Conservation (phyloP, 2,329 filamentous ascomycete species). For the Mycogone perniciosa region DNA sequence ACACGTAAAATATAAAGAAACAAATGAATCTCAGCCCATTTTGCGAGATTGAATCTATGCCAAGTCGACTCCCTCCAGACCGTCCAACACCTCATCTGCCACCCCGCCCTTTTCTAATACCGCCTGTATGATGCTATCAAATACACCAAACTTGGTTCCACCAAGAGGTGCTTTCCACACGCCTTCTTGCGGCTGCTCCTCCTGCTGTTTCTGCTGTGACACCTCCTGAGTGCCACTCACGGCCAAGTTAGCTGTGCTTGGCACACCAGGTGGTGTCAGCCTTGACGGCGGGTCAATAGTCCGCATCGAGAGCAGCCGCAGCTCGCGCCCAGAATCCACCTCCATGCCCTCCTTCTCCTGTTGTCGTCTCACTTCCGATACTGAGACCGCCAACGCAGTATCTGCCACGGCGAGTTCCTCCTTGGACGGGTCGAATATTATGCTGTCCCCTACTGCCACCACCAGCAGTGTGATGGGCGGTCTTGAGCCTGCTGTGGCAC, state of each 20-base stretch:
- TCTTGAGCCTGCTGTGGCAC: slow-evolving; percentile 34
- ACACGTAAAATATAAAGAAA: neutral
- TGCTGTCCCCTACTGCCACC: slow-evolving; percentile 75
- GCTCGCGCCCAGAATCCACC: slow-evolving; percentile 35
- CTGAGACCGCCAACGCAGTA: slow-evolving; percentile 76
- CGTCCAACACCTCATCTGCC: slow-evolving; percentile 78
- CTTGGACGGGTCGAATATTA: slow-evolving; percentile 87
- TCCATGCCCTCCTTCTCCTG: slow-evolving; percentile 29
- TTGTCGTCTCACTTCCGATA: slow-evolving; percentile 44
- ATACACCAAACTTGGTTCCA: slow-evolving; percentile 67
- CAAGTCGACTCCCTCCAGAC: slow-evolving; percentile 69
- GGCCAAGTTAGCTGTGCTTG: slow-evolving; percentile 55
- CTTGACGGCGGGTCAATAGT: slow-evolving; percentile 70
- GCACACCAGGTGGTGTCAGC: slow-evolving; percentile 63
- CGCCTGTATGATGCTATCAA: slow-evolving; percentile 69
- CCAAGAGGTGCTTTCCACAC: slow-evolving; percentile 85
- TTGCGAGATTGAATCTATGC: slow-evolving; percentile 31
- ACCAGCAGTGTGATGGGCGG: slow-evolving; percentile 90
- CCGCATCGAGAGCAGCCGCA: slow-evolving; percentile 61
- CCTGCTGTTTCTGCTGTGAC: slow-evolving; percentile 34
- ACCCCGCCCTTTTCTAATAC: slow-evolving; percentile 73
- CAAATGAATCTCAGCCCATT: neutral
- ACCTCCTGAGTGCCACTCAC: slow-evolving; percentile 35
- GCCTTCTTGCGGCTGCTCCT: slow-evolving; percentile 56
- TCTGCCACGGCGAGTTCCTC: slow-evolving; percentile 94